These are phyloP conservation scores for Umbelopsis ramanniana DNA, from an alignment of 192 early-diverging fungal genomes.

Conservation along the genomic window DNA sequence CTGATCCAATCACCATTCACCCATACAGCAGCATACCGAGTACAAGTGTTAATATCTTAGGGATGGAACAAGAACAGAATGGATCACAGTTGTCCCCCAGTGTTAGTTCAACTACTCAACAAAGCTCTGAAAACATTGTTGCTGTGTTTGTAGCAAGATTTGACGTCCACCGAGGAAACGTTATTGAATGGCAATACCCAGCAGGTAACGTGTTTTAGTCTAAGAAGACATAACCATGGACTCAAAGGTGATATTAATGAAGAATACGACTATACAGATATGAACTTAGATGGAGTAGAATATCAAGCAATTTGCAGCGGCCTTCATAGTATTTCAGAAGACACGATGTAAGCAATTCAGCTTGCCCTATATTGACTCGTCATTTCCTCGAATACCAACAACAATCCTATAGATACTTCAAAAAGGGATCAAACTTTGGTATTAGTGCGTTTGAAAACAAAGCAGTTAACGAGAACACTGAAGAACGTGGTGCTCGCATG, in stretches of 20 bases:
- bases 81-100: not conserved
- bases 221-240: not conserved
- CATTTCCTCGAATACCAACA: not conserved
- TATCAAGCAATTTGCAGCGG: constrained; percentile 61
- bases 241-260: not conserved
- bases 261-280: constrained; percentile 34
- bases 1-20: too few species aligned
- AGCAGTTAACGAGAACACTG: constrained; percentile 29
- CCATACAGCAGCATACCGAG: not conserved
- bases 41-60: not conserved
- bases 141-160: constrained; percentile 60
- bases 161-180: constrained; percentile 55
- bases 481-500: constrained; percentile 60
- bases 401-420: constrained; percentile 49
- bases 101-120: not conserved
- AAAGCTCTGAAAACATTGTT: constrained; percentile 30
- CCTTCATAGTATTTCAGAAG: constrained; percentile 50
- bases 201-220: constrained; percentile 25
- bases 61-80: not conserved
- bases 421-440: constrained; percentile 43
- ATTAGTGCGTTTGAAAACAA: constrained; percentile 51
- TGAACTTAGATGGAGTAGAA: constrained; percentile 53
- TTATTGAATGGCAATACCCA: constrained; percentile 59
- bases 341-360: constrained; percentile 53
- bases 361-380: not conserved